Conservation (phyloP, 1,284 basidiomycete genomes). For the Apiotrichum gracile region DNA sequence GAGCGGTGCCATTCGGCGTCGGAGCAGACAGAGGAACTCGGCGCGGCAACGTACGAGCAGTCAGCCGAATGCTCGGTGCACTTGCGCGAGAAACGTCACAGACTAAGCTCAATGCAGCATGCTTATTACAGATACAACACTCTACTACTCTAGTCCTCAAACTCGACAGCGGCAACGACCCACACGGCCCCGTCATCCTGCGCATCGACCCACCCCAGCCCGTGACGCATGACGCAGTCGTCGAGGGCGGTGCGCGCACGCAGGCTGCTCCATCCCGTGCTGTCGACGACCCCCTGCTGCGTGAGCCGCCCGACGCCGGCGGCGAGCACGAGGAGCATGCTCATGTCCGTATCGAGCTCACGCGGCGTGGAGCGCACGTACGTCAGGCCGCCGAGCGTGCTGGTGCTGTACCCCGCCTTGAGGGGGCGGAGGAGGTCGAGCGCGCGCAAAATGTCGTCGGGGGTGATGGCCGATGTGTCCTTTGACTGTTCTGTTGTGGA, state of each 20-base stretch:
- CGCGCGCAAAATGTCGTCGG: conserved; percentile 77
- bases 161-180: conserved; percentile 35
- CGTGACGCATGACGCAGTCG: conserved; percentile 83
- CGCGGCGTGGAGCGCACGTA: conserved; percentile 46
- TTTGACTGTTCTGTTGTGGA: background rate
- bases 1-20: too few species aligned
- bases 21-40: too few species aligned
- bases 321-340: conserved; percentile 67
- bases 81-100: too few species aligned
- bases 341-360: conserved; percentile 76
- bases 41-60: too few species aligned
- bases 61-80: too few species aligned
- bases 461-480: conserved; percentile 51
- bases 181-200: conserved; percentile 49
- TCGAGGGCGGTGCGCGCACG: conserved; percentile 72
- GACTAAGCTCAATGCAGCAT: too few species aligned
- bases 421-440: conserved; percentile 84
- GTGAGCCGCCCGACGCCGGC: conserved; percentile 56
- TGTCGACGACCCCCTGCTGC: conserved; percentile 55
- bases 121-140: background rate
- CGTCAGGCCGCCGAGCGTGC: conserved; percentile 30
- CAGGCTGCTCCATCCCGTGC: conserved; percentile 69
- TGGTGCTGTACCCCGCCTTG: conserved; percentile 80
- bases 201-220: conserved; percentile 89
- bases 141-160: conserved; percentile 18